phyloP scores from a whole-genome alignment of 495 filamentous ascomycete genomes.

The Mytilinidion resinicola region DNA sequence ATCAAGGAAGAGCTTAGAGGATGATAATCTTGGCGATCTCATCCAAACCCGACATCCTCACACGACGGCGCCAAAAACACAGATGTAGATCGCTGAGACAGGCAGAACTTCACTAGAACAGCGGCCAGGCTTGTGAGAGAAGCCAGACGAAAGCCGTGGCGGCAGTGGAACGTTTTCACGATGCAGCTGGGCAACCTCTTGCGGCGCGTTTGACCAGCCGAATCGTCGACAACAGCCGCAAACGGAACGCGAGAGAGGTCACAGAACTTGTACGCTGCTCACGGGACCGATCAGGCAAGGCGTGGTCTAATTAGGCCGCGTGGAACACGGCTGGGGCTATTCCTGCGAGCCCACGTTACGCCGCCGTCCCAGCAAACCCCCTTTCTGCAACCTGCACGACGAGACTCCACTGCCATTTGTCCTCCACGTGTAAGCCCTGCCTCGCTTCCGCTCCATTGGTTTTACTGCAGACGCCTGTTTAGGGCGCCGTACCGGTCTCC shows the following conservation, averaged over 20 bases:
- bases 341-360: neutral
- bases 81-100: neutral
- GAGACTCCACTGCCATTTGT: slow-evolving; percentile 2
- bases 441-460: slow-evolving; percentile 17
- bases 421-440: slow-evolving; percentile 16
- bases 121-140: neutral
- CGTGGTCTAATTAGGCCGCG: neutral
- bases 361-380: slow-evolving; percentile 2
- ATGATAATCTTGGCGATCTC: neutral
- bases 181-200: slow-evolving; percentile 5
- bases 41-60: neutral
- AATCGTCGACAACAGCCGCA: slow-evolving; percentile 4
- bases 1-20: neutral
- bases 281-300: neutral
- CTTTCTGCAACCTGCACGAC: slow-evolving; percentile 11
- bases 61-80: neutral
- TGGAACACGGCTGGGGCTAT: neutral
- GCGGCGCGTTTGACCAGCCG: slow-evolving; percentile 4
- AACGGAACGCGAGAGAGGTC: neutral
- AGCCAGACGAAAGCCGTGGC: neutral
- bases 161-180: slow-evolving; percentile 12
- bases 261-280: slow-evolving; percentile 1
- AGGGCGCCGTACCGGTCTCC: slow-evolving; percentile 10
- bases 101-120: neutral
- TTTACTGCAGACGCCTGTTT: neutral